Base-by-base conservation (phyloP, 2,329 filamentous ascomycete genomes). In the Myriangium duriaei region DNA sequence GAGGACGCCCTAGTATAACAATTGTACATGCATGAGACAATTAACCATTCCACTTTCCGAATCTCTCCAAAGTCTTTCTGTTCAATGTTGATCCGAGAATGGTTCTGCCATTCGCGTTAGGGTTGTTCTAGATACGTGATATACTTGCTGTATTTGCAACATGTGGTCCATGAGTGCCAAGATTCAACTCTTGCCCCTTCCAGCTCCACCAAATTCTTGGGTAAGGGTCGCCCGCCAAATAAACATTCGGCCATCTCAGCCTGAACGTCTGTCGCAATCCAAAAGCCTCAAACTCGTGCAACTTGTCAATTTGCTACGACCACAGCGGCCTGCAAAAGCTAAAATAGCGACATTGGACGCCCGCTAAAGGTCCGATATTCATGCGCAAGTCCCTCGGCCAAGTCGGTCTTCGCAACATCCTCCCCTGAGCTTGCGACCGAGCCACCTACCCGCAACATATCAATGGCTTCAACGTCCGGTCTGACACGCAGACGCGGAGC, bases 401-500 rank as follows among this genome's bases (percentile, higher is more conserved):
- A 21, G 24, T 29, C 13, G 11, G 18, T n/a, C 2, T 31, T 15
- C 15, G 13, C 13, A 30, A n/a, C 33, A 31, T 12, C 10, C 21
- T 18, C 21, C n/a, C n/a, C 21, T 26, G n/a, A 26, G n/a, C 21
- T n/a, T 26, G 21, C 21, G 21, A 26, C 21, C 21, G n/a, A 7
- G 7, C 21, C 7, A 26, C 21, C 7, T 26, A 7, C 7, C 21
- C 21, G 7, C 18, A 37, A 29, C 19, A 9, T 13, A 7, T 9
- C n/a, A 30, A 79, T 79, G 75, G 71, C 72, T 63, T 70, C 73
- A 58, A 68, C 72, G 69, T 81, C 69, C 71, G 83, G 73, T 70
- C 74, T 72, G 70, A 82, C 69, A 59, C 70, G 79, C 60, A 68
- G 79, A 56, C 72, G 76, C 64, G 78, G 72, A 57, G 36, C 36